Percentiles rank a stretch among this genome's conserved stretches.
These are phyloP conservation scores for Ganoderma meredithae DNA, from an alignment of 1,284 basidiomycete genomes.

Conservation along the genomic window DNA sequence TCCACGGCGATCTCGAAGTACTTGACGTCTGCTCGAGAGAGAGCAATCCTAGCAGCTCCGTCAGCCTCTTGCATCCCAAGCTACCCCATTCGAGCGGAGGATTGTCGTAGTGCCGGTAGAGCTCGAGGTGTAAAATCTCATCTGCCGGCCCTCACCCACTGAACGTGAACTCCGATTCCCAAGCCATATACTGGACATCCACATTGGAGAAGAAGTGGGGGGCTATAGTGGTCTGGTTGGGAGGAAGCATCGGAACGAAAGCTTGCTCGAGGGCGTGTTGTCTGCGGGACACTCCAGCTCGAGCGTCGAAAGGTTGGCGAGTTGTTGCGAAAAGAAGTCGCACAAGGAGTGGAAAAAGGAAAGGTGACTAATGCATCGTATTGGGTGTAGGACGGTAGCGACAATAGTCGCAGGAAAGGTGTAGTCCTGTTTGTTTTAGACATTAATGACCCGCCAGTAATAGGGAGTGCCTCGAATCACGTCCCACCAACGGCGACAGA, in stretches of 20 bases:
- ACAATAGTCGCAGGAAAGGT: neutral
- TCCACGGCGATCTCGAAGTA: neutral
- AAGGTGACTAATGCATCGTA: neutral
- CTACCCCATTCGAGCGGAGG: neutral
- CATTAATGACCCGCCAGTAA: conserved; percentile 2
- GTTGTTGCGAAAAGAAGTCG: neutral
- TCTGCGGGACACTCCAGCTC: neutral
- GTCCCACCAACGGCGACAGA: neutral
- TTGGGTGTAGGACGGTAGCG: neutral
- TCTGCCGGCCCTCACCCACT: neutral
- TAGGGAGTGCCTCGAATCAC: neutral
- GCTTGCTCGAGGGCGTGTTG: neutral
- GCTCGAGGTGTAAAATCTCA: neutral
- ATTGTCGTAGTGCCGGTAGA: neutral
- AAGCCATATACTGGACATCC: neutral
- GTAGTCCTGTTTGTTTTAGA: neutral
- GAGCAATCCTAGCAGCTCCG: neutral
- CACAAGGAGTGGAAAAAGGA: neutral
- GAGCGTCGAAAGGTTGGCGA: neutral
- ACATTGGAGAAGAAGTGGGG: neutral
- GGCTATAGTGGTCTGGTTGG: neutral
- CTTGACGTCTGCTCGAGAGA: neutral
- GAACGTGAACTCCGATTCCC: neutral
- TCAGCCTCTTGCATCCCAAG: neutral
- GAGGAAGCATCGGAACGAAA: neutral